Conservation (phyloP, 1,284 basidiomycete genomes). For the Ceratobasidium sp. region DNA sequence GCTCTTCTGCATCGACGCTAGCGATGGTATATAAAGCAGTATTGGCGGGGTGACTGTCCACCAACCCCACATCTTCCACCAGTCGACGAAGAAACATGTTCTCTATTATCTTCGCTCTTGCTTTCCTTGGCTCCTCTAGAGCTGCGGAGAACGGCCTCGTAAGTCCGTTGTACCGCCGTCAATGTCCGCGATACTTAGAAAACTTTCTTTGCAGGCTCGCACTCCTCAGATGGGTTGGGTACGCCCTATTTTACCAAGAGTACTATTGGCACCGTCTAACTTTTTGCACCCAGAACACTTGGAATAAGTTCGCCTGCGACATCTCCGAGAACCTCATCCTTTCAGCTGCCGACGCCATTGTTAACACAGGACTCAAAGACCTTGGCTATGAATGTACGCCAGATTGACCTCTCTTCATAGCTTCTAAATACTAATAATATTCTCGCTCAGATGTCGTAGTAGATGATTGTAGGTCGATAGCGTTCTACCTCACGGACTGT, state of each 20-base stretch:
- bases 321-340: slow-evolving; percentile 54
- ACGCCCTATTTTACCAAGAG: neutral
- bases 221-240: slow-evolving; percentile 51
- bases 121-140: slow-evolving; percentile 15
- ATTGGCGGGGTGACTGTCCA: neutral
- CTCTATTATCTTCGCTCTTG: slow-evolving; percentile 9
- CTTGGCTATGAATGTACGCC: slow-evolving; percentile 52
- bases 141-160: slow-evolving; percentile 43
- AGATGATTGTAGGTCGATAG: slow-evolving; percentile 53
- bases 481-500: neutral
- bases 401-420: neutral
- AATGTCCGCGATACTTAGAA: neutral
- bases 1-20: slow-evolving; percentile 6
- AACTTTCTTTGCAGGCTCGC: slow-evolving; percentile 40
- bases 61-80: neutral
- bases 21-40: slow-evolving; percentile 12
- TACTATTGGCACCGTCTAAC: neutral
- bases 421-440: neutral
- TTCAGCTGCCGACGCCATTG: slow-evolving; percentile 50
- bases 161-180: neutral
- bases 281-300: slow-evolving; percentile 48
- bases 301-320: slow-evolving; percentile 56
- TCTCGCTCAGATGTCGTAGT: slow-evolving; percentile 53
- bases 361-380: slow-evolving; percentile 52
- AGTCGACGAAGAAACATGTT: slow-evolving; percentile 8